These are phyloP conservation scores for Phanerodontia chrysosporium DNA, from an alignment of 768 basidiomycete genomes.

Conservation along the genomic window DNA sequence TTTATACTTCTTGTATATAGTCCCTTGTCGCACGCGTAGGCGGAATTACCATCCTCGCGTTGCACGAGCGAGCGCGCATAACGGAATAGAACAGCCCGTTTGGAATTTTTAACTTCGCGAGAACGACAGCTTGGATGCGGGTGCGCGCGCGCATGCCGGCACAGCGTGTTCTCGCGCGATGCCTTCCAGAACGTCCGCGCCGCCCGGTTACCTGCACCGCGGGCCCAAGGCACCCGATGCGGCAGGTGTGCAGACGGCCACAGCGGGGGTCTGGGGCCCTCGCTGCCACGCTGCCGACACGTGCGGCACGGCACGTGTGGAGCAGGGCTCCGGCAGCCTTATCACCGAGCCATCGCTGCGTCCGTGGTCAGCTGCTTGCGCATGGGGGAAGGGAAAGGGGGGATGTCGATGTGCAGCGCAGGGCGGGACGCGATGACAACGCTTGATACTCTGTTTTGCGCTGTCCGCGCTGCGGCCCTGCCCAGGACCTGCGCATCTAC, in stretches of 20 bases:
- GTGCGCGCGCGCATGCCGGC: too few relatives aligned
- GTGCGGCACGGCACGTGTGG: conserved; percentile 3
- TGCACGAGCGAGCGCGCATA: not conserved
- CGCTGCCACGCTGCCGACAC: not conserved
- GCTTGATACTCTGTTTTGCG: not conserved
- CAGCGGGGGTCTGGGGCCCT: not conserved
- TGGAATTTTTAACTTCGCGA: not conserved
- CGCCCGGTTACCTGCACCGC: too few relatives aligned
- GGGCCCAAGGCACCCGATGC: too few relatives aligned
- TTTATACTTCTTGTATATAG: conserved; percentile 23
- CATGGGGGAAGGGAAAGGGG: too few relatives aligned
- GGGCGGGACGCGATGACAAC: not conserved
- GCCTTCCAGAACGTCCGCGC: too few relatives aligned
- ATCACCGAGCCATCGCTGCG: too few relatives aligned
- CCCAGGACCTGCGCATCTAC: too few relatives aligned
- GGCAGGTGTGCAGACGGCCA: not conserved
- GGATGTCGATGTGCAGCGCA: too few relatives aligned
- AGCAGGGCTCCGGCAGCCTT: not conserved
- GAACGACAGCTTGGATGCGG: not conserved
- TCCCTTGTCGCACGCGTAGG: conserved; percentile 3
- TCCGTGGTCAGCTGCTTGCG: too few relatives aligned
- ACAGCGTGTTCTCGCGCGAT: too few relatives aligned
- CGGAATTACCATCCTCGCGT: too few relatives aligned
- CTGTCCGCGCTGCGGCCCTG: too few relatives aligned
- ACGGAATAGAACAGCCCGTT: not conserved